A percentile compares a stretch with the other conserved stretches of the same genome.
Conservation (phyloP, 2,329 filamentous ascomycete genomes). For the Parastagonospora nodorum region DNA sequence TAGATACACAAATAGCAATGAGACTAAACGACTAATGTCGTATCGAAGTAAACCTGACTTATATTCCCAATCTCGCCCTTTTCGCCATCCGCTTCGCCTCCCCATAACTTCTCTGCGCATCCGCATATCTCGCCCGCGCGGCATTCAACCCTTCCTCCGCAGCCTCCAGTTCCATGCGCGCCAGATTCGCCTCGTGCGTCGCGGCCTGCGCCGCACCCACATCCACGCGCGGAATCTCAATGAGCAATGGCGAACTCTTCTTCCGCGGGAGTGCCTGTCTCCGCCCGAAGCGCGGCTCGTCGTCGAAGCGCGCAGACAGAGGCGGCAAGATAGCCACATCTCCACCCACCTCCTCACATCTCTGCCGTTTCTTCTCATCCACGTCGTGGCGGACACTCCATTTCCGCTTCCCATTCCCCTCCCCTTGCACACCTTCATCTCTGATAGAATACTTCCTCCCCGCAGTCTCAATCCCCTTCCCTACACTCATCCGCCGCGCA, state of each 20-base stretch:
- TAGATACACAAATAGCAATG: background rate
- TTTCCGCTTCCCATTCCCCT: background rate
- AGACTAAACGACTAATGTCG: background rate
- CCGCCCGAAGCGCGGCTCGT: background rate
- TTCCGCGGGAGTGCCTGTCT: too few species aligned
- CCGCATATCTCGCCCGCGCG: conserved; percentile 1
- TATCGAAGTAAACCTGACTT: background rate
- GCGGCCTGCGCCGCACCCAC: conserved; percentile 2
- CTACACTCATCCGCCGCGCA: conserved; percentile 7
- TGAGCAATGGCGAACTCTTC: background rate
- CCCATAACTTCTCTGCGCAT: background rate
- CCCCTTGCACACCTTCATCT: background rate
- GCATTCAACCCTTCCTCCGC: conserved; percentile 3
- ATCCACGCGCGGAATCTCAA: background rate
- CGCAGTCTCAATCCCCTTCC: conserved; percentile 1
- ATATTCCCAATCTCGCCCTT: background rate
- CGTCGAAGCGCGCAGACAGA: background rate
- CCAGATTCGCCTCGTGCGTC: conserved; percentile 11
- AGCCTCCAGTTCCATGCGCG: conserved; percentile 4
- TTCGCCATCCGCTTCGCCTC: conserved; percentile 10
- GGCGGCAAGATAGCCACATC: background rate
- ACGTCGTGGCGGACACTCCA: background rate
- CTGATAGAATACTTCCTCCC: conserved; percentile 11
- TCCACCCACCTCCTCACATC: background rate
- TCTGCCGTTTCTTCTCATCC: too few species aligned